Evolutionary conservation across 805 yeast species (phyloP).

Genomic region (Metschnikowia sp.): DNA sequence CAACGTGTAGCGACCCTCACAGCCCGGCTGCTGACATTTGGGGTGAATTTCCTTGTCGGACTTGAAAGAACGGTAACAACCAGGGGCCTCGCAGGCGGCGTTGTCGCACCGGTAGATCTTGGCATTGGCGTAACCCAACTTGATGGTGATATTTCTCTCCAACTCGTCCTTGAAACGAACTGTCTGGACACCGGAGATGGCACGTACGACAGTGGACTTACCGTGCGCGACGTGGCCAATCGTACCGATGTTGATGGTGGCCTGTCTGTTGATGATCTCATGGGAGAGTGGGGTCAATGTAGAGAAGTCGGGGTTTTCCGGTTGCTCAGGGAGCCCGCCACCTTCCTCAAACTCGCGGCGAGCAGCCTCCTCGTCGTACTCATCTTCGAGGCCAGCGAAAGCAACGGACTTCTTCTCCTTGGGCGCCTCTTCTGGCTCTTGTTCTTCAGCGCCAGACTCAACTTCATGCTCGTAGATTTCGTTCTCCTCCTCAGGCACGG

Average conservation of each 20-base stretch:
- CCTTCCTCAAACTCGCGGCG: constrained; percentile 92
- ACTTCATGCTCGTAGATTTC: constrained; percentile 51
- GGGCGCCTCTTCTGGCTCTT: constrained; percentile 35
- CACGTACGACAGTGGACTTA: constrained; percentile 89
- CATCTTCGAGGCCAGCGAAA: constrained; percentile 70
- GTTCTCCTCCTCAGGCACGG: constrained; percentile 36
- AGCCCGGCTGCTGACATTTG: constrained; percentile 82
- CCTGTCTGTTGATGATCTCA: constrained; percentile 97
- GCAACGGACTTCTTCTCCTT: constrained; percentile 70
- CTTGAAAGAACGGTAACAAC: constrained; percentile 89
- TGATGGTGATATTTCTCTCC: constrained; percentile 98
- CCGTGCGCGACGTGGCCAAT: constrained; percentile 97
- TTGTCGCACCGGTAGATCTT: constrained; percentile 92
- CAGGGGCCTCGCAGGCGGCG: constrained; percentile 86
- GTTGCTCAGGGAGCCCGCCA: constrained; percentile 97
- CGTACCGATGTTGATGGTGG: constrained; percentile 97
- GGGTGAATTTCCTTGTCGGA: constrained; percentile 95
- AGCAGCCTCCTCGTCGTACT: constrained; percentile 71
- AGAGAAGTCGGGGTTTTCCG: constrained; percentile 80
- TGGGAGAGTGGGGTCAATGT: constrained; percentile 83
- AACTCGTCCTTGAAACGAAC: constrained; percentile 98
- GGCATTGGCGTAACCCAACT: constrained; percentile 98
- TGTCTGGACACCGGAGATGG: constrained; percentile 97
- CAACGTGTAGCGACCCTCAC: constrained; percentile 82
- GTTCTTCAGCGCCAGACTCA: constrained; percentile 45